These are phyloP conservation scores for Suillus americanus DNA, from an alignment of 768 basidiomycete species.

Conservation along the genomic window DNA sequence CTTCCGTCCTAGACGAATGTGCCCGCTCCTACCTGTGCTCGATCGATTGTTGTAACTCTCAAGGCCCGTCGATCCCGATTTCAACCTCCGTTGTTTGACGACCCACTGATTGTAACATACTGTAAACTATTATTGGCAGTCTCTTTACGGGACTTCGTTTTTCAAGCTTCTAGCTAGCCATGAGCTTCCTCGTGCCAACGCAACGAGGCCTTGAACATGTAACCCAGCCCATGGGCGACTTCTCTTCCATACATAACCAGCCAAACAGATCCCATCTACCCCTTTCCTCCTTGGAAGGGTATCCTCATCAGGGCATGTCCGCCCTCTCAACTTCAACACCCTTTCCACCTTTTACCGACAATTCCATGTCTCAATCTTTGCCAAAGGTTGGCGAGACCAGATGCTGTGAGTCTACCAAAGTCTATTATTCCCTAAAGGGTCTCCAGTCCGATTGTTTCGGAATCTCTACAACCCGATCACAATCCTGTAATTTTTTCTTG, in stretches of 20 bases:
- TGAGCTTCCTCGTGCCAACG: constrained; percentile 36
- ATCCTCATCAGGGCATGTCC: constrained; percentile 33
- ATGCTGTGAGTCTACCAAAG: constrained; percentile 59
- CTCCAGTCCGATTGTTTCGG: constrained; percentile 11
- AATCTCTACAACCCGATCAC: constrained; percentile 22
- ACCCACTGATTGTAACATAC: constrained; percentile 16
- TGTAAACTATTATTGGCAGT: constrained; percentile 21
- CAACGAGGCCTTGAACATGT: constrained; percentile 32
- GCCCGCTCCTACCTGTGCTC: constrained; percentile 7
- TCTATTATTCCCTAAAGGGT: constrained; percentile 15
- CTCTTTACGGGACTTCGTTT: constrained; percentile 17
- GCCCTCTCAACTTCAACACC: constrained; percentile 27
- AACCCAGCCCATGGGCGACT: constrained; percentile 25
- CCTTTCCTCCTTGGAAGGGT: constrained; percentile 38
- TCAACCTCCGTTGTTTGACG: constrained; percentile 18
- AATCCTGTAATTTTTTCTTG: constrained; percentile 9
- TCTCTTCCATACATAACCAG: constrained; percentile 33
- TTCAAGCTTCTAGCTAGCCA: constrained; percentile 22
- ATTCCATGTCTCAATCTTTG: constrained; percentile 36
- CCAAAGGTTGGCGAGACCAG: constrained; percentile 72
- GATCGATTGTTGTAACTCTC: constrained; percentile 15
- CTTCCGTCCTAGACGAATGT: background rate
- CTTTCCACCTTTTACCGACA: constrained; percentile 29
- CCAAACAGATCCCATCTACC: constrained; percentile 34
- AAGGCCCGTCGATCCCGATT: constrained; percentile 14